Evolutionary conservation across 2,329 filamentous ascomycete species (phyloP), one percentile per base, ranked within the genome.

Genomic region (Tolypocladium guangdongense): DNA sequence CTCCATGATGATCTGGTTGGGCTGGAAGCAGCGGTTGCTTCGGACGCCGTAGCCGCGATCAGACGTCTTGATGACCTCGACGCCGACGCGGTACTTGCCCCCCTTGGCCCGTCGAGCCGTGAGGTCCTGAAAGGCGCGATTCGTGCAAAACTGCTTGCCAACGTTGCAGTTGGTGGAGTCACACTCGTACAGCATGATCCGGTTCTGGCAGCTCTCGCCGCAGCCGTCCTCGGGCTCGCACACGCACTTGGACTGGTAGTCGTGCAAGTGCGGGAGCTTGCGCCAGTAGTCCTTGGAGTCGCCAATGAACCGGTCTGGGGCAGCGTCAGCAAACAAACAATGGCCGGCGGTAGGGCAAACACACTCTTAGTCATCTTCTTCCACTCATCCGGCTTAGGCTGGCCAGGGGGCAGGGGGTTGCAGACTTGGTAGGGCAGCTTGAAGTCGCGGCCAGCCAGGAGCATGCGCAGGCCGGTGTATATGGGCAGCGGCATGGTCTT

Each of bases 111-210:
- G 83, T 51, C 93, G 84, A 56, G 83, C 80, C 37, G 83, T 83
- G 41, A 99, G 77, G 56, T 87, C 82, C 33, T 88, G 84, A 69
- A 99, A 99, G 24, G 87, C 86, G 32, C 93, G 88, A 66, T 99
- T 99, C 30, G 82, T 83, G 69, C 93, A 99, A 49, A 76, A 65
- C 22, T 82, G 78, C n/a, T 81, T 76, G 41, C 87, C 86, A 18
- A 92, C 74, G 55, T 84, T 87, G 74, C 93, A 99, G 67, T 96
- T 99, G 54, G 80, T 85, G 48, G 86, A 81, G 67, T 97, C 90
- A 67, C 93, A 99, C 72, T 99, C 93, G 68, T 96, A 97, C 53
- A 95, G 84, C 90, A 97, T 97, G 68, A 90, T 90, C 57, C 90
- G 80, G 68, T 99, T 99, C 65, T 96, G 88, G 70, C 93, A 99